Percentiles rank a stretch among this genome's conserved stretches.
Evolutionary conservation across 306 rosid species (phyloP).

Genomic region (Begonia loranthoides): DNA sequence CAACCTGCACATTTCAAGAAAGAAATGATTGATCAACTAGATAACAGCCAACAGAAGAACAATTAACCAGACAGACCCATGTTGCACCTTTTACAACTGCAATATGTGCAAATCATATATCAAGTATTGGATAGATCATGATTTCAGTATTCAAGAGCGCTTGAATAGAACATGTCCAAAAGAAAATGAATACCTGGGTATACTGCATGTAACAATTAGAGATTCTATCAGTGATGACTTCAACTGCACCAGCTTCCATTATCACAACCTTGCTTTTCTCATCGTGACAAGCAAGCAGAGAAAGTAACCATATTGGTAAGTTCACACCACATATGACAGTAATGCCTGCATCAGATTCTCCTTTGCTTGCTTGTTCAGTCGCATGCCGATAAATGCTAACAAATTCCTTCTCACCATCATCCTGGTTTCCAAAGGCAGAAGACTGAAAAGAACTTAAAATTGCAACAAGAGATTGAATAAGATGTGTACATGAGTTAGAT

Average conservation of each 20-base stretch:
- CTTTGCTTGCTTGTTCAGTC: slow-evolving; percentile 14
- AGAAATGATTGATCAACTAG: neutral
- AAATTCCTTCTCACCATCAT: slow-evolving; percentile 29
- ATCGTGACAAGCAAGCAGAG: slow-evolving; percentile 76
- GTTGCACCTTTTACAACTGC: too few relatives aligned
- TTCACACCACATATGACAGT: slow-evolving; percentile 45
- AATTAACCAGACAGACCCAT: too few relatives aligned
- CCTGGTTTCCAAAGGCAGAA: slow-evolving; percentile 26
- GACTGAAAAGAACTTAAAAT: slow-evolving; percentile 39
- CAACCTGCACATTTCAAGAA: slow-evolving; percentile 46
- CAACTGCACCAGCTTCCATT: slow-evolving; percentile 95
- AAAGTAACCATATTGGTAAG: slow-evolving; percentile 75
- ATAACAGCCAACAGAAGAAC: too few relatives aligned
- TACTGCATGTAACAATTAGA: slow-evolving; percentile 54
- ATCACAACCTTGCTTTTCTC: slow-evolving; percentile 52
- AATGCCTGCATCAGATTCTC: slow-evolving; percentile 41
- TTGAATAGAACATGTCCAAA: neutral
- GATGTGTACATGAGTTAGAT: slow-evolving; percentile 45
- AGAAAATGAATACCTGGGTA: slow-evolving; percentile 54
- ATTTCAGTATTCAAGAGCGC: too few relatives aligned
- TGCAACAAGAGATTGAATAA: slow-evolving; percentile 71
- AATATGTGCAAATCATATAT: too few relatives aligned
- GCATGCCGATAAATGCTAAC: slow-evolving; percentile 54
- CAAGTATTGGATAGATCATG: too few relatives aligned
- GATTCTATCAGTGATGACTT: slow-evolving; percentile 74